These are phyloP conservation scores for Colletotrichum somersetense DNA, from an alignment of 2,329 filamentous ascomycete genomes.

Conservation along the genomic window DNA sequence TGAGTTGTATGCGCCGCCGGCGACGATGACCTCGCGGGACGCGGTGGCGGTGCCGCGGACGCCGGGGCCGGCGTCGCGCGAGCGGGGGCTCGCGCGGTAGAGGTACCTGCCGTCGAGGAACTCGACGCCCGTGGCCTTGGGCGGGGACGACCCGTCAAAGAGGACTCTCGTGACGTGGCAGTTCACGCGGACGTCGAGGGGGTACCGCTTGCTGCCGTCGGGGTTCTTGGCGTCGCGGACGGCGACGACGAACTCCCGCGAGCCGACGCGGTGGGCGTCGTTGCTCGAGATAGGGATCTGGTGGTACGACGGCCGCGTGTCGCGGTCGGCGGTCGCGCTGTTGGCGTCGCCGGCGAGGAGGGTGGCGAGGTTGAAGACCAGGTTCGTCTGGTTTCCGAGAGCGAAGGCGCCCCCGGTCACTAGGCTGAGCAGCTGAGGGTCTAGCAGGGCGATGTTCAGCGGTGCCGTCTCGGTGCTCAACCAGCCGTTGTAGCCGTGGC, in stretches of 20 bases:
- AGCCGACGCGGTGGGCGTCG: slow-evolving; percentile 64
- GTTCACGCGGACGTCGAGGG: slow-evolving; percentile 66
- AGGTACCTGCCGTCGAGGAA: slow-evolving; percentile 61
- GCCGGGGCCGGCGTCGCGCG: slow-evolving; percentile 44
- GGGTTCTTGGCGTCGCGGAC: slow-evolving; percentile 61
- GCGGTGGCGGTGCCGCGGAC: slow-evolving; percentile 46
- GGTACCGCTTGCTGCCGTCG: slow-evolving; percentile 66
- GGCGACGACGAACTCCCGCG: slow-evolving; percentile 67
- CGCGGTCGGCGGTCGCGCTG: slow-evolving; percentile 57
- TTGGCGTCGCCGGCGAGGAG: slow-evolving; percentile 65
- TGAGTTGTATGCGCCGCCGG: slow-evolving; percentile 65
- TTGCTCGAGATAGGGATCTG: slow-evolving; percentile 70
- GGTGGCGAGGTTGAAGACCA: slow-evolving; percentile 48
- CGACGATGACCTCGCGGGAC: slow-evolving; percentile 62
- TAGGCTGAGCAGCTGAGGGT: slow-evolving; percentile 66
- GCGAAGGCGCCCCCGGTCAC: slow-evolving; percentile 65
- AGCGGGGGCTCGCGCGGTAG: slow-evolving; percentile 60
- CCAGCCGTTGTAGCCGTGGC: slow-evolving; percentile 69
- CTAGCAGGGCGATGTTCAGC: slow-evolving; percentile 63
- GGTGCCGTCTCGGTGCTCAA: slow-evolving; percentile 64
- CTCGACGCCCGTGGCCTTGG: slow-evolving; percentile 62
- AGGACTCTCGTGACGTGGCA: slow-evolving; percentile 59
- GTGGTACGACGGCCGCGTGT: slow-evolving; percentile 62
- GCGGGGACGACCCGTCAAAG: slow-evolving; percentile 56
- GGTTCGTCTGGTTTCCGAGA: slow-evolving; percentile 52